Evolutionary conservation across 176 grass and related monocot genomes (phyloP), one percentile per base, ranked within the genome.

Genomic region (Bolboschoenus planiculmis): DNA sequence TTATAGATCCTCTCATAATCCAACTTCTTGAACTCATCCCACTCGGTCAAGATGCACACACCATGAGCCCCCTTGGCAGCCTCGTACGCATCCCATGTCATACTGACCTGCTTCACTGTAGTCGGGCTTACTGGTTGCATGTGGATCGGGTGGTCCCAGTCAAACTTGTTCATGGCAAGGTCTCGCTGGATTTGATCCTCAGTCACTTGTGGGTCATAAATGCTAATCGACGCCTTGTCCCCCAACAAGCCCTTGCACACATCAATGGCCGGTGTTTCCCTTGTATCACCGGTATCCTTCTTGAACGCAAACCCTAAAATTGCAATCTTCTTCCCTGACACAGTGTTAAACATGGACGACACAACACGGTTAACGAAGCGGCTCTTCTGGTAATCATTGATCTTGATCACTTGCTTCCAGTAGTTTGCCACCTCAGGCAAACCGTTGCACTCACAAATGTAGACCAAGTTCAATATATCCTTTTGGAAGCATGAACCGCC

Each of bases 341-440:
- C 93, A 0, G 93, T 97, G 81, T 97, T 97, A 87, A 97, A 97
- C 93, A 97, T 97, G 79, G 93, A 97, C 0, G 93, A 81, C 51
- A 97, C 93, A 5, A 97, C 91, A 1, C 93, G 91, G 88, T 93
- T 97, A n/a, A 97, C 93, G 11, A 97, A 93, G 77, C 93, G 83
- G 88, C 88, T 91, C 87, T 97, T 97, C 83, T 97, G 93, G 83
- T 97, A 97, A 86, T 97, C 93, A 35, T 97, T 97, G 88, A 97
- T 97, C 93, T 97, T 97, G 86, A 97, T 97, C 60, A 97, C 93
- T 85, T 97, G 91, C 87, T 97, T 97, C 93, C 93, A 97, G 83
- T 97, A 97, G 91, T 91, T 93, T 5, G 93, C 91, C 33, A 97
- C 93, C 77, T 97, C 93, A 0, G 93, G 93, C 30, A 97, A 86